phyloP scores from a whole-genome alignment of 1,139 yeast species.

The Debaryomyces udenii region DNA sequence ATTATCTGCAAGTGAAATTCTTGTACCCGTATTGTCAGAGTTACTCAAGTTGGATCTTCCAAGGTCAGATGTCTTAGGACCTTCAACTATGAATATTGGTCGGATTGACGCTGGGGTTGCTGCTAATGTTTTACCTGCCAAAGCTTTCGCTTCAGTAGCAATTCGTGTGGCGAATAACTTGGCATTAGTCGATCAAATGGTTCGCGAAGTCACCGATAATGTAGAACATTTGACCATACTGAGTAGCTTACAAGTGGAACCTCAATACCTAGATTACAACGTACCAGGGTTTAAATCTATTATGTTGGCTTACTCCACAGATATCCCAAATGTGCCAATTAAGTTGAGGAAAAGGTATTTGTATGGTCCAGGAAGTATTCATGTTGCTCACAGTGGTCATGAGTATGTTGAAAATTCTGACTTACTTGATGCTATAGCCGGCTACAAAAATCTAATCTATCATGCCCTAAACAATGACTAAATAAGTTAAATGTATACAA shows the following conservation, averaged over 20 bases:
- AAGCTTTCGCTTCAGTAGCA: constrained; percentile 52
- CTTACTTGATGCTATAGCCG: constrained; percentile 55
- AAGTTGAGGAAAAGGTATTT: constrained; percentile 47
- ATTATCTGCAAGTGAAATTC: constrained; percentile 59
- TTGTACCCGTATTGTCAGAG: constrained; percentile 51
- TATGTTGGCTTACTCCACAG: constrained; percentile 64
- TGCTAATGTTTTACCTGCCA: constrained; percentile 64
- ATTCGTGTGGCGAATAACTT: constrained; percentile 59
- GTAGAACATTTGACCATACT: constrained; percentile 27
- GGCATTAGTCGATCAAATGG: constrained; percentile 35
- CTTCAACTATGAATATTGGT: constrained; percentile 66
- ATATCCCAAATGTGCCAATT: constrained; percentile 55
- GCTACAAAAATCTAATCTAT: constrained; percentile 54
- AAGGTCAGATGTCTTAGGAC: constrained; percentile 55
- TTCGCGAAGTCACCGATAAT: constrained; percentile 37
- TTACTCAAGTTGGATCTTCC: constrained; percentile 48
- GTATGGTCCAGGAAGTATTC: constrained; percentile 72
- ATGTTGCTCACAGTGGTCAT: constrained; percentile 65
- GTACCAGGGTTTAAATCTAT: constrained; percentile 66
- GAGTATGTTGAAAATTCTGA: constrained; percentile 59
- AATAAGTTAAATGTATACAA: constrained; percentile 42
- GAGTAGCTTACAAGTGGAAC: constrained; percentile 22
- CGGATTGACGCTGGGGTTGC: constrained; percentile 61
- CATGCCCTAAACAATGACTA: constrained; percentile 19
- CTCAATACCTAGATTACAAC: constrained; percentile 56